phyloP scores from a whole-genome alignment of 441 rosid genomes.

The Jatropha multifida region DNA sequence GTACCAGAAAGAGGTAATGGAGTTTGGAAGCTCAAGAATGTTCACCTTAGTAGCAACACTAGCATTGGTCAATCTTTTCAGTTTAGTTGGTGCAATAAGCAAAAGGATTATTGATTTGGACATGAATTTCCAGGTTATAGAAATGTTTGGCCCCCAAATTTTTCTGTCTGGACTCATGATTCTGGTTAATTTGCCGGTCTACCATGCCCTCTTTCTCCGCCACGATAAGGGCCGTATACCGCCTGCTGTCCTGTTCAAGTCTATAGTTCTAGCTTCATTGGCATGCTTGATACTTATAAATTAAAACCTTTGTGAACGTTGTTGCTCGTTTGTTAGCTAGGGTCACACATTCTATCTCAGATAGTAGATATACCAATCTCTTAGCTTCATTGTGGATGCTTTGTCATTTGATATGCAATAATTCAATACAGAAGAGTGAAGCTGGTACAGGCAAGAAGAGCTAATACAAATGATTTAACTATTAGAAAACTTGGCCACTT shows the following conservation, averaged over 20 bases:
- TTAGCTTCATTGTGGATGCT: too few relatives aligned
- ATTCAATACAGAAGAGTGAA: conserved; percentile 27
- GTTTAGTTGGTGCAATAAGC: conserved; percentile 33
- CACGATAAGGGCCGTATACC: conserved; percentile 49
- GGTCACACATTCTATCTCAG: too few relatives aligned
- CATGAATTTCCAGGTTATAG: conserved; percentile 6
- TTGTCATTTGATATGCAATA: neutral
- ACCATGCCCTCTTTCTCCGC: conserved; percentile 52
- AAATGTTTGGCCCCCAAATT: conserved; percentile 36
- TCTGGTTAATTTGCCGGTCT: conserved; percentile 53
- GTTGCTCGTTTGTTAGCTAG: too few relatives aligned
- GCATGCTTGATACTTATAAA: neutral
- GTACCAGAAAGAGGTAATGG: conserved; percentile 56
- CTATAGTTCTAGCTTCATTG: conserved; percentile 18
- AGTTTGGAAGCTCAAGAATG: conserved; percentile 60
- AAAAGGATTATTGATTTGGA: conserved; percentile 17
- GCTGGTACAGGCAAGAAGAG: conserved; percentile 40
- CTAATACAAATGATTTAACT: conserved; percentile 38
- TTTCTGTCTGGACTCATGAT: conserved; percentile 44
- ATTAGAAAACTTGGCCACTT: conserved; percentile 45
- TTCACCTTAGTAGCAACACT: conserved; percentile 48
- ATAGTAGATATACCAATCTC: too few relatives aligned
- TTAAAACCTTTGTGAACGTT: too few relatives aligned
- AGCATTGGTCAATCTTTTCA: conserved; percentile 50
- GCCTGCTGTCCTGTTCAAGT: neutral